Percentiles rank a stretch among this genome's conserved stretches.
phyloP scores from a whole-genome alignment of 208 protist genomes.

The Leishmania arabica region DNA sequence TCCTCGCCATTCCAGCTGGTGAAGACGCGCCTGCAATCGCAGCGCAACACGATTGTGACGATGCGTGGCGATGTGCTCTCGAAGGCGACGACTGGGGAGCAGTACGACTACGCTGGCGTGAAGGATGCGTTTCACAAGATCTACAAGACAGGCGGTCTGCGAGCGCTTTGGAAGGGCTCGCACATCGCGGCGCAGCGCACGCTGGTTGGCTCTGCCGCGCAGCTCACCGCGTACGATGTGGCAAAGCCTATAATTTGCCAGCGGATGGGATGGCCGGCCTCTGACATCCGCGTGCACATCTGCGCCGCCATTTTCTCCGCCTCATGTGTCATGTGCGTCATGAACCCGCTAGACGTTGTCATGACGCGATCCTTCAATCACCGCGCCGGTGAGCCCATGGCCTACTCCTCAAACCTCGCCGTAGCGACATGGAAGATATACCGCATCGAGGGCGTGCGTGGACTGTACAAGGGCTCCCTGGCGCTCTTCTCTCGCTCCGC shows the following conservation, averaged over 20 bases:
- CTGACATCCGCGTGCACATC: constrained; percentile 58
- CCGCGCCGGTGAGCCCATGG: constrained; percentile 8
- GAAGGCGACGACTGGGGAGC: constrained; percentile 41
- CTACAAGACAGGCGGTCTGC: constrained; percentile 38
- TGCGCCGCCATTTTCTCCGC: constrained; percentile 37
- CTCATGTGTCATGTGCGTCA: constrained; percentile 34
- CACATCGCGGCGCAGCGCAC: constrained; percentile 44
- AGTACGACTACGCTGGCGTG: constrained; percentile 54
- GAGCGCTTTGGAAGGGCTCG: constrained; percentile 54
- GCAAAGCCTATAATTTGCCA: constrained; percentile 28
- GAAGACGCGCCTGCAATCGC: constrained; percentile 76
- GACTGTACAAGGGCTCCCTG: constrained; percentile 72
- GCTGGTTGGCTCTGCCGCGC: constrained; percentile 41
- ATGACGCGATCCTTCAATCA: constrained; percentile 71
- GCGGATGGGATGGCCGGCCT: constrained; percentile 16
- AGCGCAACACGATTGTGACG: constrained; percentile 38
- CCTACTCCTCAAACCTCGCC: constrained; percentile 40
- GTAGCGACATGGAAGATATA: constrained; percentile 44
- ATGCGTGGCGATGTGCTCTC: constrained; percentile 19
- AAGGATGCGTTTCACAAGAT: constrained; percentile 46
- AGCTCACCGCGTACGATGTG: constrained; percentile 63
- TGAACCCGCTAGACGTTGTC: constrained; percentile 70
- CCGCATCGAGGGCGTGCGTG: constrained; percentile 58
- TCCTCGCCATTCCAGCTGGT: constrained; percentile 66
- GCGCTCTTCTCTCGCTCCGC: constrained; percentile 58